phyloP scores from a whole-genome alignment of 2,329 filamentous ascomycete genomes.

The Rosellinia necatrix region DNA sequence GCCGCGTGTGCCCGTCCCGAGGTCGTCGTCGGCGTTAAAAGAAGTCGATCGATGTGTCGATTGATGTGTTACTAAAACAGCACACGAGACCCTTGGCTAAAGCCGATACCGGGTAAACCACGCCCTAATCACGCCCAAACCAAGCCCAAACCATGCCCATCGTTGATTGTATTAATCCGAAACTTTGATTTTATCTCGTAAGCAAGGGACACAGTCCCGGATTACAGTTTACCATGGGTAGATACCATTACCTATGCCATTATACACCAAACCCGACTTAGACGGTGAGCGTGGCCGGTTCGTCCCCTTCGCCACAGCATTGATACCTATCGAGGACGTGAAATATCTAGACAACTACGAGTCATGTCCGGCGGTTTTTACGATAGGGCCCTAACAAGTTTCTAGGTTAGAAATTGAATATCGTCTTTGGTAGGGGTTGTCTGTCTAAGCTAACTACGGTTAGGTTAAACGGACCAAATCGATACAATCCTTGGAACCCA shows the following conservation, averaged over 20 bases:
- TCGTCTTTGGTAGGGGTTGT: no score
- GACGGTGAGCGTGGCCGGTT: not conserved
- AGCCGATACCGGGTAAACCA: slow-evolving; percentile 16
- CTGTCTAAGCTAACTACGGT: no score
- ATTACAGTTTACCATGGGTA: no score
- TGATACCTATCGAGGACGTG: no score
- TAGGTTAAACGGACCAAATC: no score
- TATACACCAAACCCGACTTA: not conserved
- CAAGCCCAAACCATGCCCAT: no score
- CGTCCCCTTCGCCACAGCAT: not conserved
- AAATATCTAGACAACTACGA: no score
- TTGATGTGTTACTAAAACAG: not conserved
- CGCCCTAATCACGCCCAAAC: no score
- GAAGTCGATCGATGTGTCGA: not conserved
- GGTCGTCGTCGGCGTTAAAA: not conserved
- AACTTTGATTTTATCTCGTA: not conserved
- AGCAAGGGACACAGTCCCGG: not conserved
- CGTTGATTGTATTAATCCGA: not conserved
- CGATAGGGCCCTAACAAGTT: no score
- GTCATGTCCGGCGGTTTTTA: no score
- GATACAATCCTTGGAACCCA: no score
- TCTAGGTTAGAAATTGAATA: no score
- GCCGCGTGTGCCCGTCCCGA: not conserved
- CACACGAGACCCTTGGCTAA: not conserved
- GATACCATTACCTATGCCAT: not conserved